A percentile compares a stretch with the other conserved stretches of the same genome.
phyloP scores from a whole-genome alignment of 1,139 yeast species.

The Lodderomyces elongisporus region DNA sequence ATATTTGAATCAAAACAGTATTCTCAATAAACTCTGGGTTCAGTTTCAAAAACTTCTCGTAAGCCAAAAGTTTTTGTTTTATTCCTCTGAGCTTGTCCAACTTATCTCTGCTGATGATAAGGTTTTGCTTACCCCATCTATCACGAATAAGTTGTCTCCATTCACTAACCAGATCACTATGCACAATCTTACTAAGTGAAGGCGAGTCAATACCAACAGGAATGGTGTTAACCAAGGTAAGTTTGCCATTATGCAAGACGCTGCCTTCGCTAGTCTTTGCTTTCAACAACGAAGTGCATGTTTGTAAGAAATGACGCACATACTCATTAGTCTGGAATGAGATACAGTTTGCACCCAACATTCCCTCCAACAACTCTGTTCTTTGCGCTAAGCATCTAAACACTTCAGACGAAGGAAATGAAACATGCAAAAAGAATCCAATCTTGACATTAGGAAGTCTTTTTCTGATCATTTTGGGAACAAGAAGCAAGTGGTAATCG shows the following conservation, averaged over 20 bases:
- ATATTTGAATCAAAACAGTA: conserved; percentile 78
- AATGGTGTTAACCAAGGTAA: conserved; percentile 59
- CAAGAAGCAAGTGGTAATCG: conserved; percentile 85
- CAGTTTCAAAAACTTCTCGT: conserved; percentile 65
- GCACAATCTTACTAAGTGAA: conserved; percentile 44
- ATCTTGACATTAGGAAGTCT: conserved; percentile 78
- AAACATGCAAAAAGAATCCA: conserved; percentile 88
- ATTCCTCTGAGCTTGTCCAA: conserved; percentile 85
- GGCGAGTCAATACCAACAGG: conserved; percentile 89
- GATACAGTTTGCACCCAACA: conserved; percentile 83
- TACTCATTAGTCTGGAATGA: conserved; percentile 92
- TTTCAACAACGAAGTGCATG: conserved; percentile 76
- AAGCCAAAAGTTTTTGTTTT: conserved; percentile 81
- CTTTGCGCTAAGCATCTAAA: conserved; percentile 92
- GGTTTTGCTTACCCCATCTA: conserved; percentile 66
- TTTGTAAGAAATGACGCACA: conserved; percentile 88
- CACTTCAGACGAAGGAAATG: conserved; percentile 94
- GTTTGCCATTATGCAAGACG: conserved; percentile 61
- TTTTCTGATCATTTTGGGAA: conserved; percentile 79
- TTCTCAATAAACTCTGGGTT: conserved; percentile 69
- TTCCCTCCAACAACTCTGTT: conserved; percentile 68
- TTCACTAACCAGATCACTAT: conserved; percentile 49
- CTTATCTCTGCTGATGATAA: conserved; percentile 86
- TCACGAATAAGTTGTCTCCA: conserved; percentile 74
- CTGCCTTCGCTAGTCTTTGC: conserved; percentile 80